Conservation (phyloP, 2,329 filamentous ascomycete genomes). For the Dendrostoma leiphaemia region DNA sequence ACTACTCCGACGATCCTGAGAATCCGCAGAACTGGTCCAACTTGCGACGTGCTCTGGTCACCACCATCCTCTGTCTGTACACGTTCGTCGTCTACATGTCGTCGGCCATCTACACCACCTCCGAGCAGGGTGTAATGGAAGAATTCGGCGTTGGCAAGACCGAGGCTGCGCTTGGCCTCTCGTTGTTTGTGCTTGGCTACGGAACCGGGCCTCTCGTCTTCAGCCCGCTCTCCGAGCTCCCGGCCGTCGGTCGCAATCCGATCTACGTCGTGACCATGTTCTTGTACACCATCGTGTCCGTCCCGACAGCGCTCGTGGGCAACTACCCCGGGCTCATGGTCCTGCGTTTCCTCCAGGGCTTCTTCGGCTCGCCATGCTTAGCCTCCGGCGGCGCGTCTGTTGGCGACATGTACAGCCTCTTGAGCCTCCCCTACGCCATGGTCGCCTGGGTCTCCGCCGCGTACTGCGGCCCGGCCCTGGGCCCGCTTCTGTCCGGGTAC, state of each 20-base stretch:
- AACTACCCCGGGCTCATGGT: slow-evolving; percentile 65
- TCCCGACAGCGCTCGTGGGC: slow-evolving; percentile 61
- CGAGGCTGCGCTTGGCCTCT: slow-evolving; percentile 50
- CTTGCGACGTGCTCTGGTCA: slow-evolving; percentile 34
- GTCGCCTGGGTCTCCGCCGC: slow-evolving; percentile 56
- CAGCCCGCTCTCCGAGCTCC: slow-evolving; percentile 57
- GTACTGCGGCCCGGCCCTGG: slow-evolving; percentile 49
- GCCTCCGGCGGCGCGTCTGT: slow-evolving; percentile 56
- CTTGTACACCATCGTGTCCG: slow-evolving; percentile 64
- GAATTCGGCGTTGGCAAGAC: slow-evolving; percentile 47
- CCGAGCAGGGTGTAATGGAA: slow-evolving; percentile 40
- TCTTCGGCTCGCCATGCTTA: slow-evolving; percentile 65
- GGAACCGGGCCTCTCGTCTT: slow-evolving; percentile 49
- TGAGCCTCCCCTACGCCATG: slow-evolving; percentile 56
- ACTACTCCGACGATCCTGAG: slow-evolving; percentile 46
- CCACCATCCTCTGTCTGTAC: slow-evolving; percentile 42
- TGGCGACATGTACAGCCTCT: slow-evolving; percentile 52
- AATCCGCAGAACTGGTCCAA: slow-evolving; percentile 51
- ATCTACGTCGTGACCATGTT: slow-evolving; percentile 68
- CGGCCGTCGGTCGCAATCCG: slow-evolving; percentile 60
- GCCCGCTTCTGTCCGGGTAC: slow-evolving; percentile 60
- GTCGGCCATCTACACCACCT: slow-evolving; percentile 39
- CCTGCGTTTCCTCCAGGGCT: slow-evolving; percentile 62
- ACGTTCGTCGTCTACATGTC: slow-evolving; percentile 45
- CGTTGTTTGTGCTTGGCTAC: slow-evolving; percentile 51